Percentiles rank a stretch among this genome's conserved stretches.
phyloP scores from a whole-genome alignment of 345 rosid genomes.

The Raphanus raphanistrum region DNA sequence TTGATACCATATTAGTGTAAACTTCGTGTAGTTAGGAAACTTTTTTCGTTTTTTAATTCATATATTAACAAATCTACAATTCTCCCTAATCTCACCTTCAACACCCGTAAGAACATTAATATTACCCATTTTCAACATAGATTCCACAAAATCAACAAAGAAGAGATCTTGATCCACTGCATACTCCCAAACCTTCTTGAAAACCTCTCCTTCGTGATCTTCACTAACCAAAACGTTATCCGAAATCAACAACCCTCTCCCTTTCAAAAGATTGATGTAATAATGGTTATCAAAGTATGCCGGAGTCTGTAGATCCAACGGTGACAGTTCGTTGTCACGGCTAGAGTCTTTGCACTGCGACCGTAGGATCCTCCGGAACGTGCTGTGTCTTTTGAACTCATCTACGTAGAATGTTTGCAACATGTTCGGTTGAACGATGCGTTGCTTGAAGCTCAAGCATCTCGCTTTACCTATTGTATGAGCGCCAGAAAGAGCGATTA shows the following conservation, averaged over 20 bases:
- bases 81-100: conserved; percentile 59
- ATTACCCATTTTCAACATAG: conserved; percentile 70
- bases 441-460: conserved; percentile 70
- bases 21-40: no score
- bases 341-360: conserved; percentile 65
- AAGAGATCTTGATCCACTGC: conserved; percentile 54
- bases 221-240: conserved; percentile 55
- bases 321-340: conserved; percentile 47
- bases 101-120: conserved; percentile 54
- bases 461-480: conserved; percentile 81
- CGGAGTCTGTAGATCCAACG: conserved; percentile 59
- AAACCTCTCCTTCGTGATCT: conserved; percentile 52
- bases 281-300: conserved; percentile 71
- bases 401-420: conserved; percentile 48
- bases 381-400: conserved; percentile 50
- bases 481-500: conserved; percentile 70
- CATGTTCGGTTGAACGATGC: conserved; percentile 42
- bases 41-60: no score
- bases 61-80: conserved; percentile 56
- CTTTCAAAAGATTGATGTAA: conserved; percentile 59
- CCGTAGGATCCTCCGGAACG: conserved; percentile 47
- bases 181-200: conserved; percentile 50
- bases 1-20: no score
- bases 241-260: conserved; percentile 60
- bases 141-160: conserved; percentile 52